A percentile compares a stretch with the other conserved stretches of the same genome.
Conservation (phyloP, 2,329 filamentous ascomycete genomes). For the Ilyonectria sp. region DNA sequence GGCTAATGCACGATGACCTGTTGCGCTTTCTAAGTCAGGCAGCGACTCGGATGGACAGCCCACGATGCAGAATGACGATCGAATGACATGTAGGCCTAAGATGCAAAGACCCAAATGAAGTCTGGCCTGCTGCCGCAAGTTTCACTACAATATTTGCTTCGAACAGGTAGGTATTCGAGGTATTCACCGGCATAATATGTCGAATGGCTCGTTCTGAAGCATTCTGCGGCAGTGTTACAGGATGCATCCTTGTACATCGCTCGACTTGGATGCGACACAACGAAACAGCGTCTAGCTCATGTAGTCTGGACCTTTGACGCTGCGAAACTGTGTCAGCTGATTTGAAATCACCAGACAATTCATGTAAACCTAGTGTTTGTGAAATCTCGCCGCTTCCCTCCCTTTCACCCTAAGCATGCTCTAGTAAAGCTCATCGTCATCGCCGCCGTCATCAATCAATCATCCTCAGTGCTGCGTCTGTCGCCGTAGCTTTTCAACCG, state of each 20-base stretch:
- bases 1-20: not conserved
- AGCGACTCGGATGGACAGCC: not conserved
- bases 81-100: not conserved
- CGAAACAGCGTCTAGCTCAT: conserved; percentile 3
- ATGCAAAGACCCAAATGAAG: not conserved
- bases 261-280: conserved; percentile 2
- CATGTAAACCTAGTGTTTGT: not conserved
- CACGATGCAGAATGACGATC: not conserved
- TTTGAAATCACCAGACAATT: not conserved
- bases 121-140: no score
- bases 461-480: not conserved
- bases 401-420: not conserved
- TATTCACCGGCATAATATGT: not conserved
- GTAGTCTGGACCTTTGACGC: not conserved
- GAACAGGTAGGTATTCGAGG: not conserved
- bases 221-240: conserved; percentile 4
- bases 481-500: not conserved
- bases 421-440: not conserved
- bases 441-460: not conserved
- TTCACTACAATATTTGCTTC: not conserved
- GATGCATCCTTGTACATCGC: not conserved
- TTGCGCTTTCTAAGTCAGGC: not conserved
- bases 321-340: not conserved
- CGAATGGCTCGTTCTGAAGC: not conserved
- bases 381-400: not conserved